Conservation (phyloP, 495 filamentous ascomycete species). For the Xanthoparmelia taractica region DNA sequence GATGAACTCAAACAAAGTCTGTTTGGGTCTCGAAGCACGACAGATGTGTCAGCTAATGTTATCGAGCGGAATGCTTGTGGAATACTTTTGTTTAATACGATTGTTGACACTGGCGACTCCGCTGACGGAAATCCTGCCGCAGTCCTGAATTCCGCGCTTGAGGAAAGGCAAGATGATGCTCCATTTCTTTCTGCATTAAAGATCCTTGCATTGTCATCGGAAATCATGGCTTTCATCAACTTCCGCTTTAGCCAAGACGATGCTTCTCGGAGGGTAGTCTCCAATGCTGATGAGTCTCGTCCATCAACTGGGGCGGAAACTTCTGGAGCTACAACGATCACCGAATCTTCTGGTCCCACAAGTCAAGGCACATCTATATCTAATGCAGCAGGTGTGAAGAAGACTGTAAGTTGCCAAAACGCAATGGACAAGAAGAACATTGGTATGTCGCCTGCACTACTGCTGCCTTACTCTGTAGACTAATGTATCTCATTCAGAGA, state of each 20-base stretch:
- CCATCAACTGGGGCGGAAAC: neutral
- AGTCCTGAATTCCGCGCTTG: neutral
- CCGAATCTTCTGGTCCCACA: neutral
- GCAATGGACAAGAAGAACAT: neutral
- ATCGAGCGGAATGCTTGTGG: slow-evolving; percentile 1
- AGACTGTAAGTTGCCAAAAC: neutral
- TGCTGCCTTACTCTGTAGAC: neutral
- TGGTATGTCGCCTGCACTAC: neutral
- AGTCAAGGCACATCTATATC: neutral
- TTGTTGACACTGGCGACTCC: neutral
- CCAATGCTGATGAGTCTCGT: neutral
- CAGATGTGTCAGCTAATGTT: neutral
- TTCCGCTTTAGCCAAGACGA: neutral
- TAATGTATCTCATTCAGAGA: neutral
- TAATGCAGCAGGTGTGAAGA: neutral
- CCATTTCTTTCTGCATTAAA: neutral
- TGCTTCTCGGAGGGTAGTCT: neutral
- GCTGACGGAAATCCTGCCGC: neutral
- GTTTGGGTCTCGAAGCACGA: neutral
- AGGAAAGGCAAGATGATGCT: neutral
- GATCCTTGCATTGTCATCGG: neutral
- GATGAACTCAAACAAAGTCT: neutral
- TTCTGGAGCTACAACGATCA: neutral
- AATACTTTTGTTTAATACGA: neutral
- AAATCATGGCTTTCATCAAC: neutral